A percentile compares a stretch with the other conserved stretches of the same genome.
These are phyloP conservation scores for Aphanomyces astaci DNA, from an alignment of 352 stramenopile species.

Conservation along the genomic window DNA sequence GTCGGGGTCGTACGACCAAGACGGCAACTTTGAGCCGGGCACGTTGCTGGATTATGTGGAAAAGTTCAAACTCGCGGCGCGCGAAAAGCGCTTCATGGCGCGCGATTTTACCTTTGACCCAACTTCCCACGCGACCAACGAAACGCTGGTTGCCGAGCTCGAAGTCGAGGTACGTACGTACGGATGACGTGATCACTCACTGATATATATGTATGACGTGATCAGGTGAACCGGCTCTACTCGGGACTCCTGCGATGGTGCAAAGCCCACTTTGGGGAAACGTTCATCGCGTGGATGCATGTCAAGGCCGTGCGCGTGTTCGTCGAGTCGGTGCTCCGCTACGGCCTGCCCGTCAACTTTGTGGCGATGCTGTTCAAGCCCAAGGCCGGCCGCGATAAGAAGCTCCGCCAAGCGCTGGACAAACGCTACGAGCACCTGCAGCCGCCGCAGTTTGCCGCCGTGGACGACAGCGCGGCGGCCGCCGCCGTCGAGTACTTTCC, in stretches of 20 bases:
- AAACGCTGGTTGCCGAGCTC: slow-evolving; percentile 77
- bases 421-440: slow-evolving; percentile 85
- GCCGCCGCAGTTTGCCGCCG: slow-evolving; percentile 67
- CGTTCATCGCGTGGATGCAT: slow-evolving; percentile 98
- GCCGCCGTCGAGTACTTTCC: slow-evolving; percentile 60
- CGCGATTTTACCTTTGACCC: slow-evolving; percentile 91
- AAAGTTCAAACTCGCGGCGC: slow-evolving; percentile 88
- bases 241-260: slow-evolving; percentile 94
- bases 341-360: slow-evolving; percentile 96
- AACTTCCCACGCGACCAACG: slow-evolving; percentile 76
- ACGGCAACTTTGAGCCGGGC: slow-evolving; percentile 86
- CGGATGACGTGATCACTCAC: too few relatives aligned
- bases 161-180: slow-evolving; percentile 51
- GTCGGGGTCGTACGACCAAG: slow-evolving; percentile 72
- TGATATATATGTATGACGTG: too few relatives aligned
- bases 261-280: slow-evolving; percentile 97
- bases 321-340: slow-evolving; percentile 96
- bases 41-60: slow-evolving; percentile 92
- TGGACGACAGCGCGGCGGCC: slow-evolving; percentile 56
- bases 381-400: slow-evolving; percentile 76
- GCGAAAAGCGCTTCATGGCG: slow-evolving; percentile 91
- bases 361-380: slow-evolving; percentile 78
- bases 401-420: slow-evolving; percentile 56
- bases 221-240: slow-evolving; percentile 91
- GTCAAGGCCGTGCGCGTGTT: slow-evolving; percentile 97